Conservation (phyloP, 371 early-diverging fungal genomes). For the Choanephora cucurbitarum region DNA sequence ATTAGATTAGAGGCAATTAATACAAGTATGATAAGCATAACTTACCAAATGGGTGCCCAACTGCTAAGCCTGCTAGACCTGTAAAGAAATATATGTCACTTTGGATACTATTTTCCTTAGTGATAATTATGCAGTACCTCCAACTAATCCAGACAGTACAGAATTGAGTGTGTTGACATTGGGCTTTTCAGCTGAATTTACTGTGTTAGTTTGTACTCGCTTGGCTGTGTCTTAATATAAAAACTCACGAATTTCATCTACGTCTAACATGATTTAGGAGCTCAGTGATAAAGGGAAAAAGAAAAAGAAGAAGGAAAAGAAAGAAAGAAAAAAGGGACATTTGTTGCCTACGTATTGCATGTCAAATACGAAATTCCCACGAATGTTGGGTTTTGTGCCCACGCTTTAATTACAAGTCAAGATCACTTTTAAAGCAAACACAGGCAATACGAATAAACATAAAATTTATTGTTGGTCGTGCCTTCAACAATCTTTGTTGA, state of each 20-base stretch:
- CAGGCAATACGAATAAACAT: too few relatives aligned
- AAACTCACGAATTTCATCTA: constrained; percentile 43
- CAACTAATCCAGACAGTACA: constrained; percentile 60
- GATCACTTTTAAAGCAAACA: too few relatives aligned
- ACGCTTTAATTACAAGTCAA: constrained; percentile 7
- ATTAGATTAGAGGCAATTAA: constrained; percentile 5
- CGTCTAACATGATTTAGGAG: constrained; percentile 32
- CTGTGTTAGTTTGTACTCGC: not conserved
- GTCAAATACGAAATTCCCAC: constrained; percentile 26
- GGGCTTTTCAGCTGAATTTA: constrained; percentile 34
- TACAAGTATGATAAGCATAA: not conserved
- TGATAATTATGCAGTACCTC: constrained; percentile 36
- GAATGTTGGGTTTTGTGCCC: constrained; percentile 17
- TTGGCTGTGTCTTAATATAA: not conserved
- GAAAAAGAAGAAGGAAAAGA: constrained; percentile 12
- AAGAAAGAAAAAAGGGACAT: constrained; percentile 10
- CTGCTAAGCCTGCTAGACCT: constrained; percentile 66
- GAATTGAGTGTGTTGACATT: constrained; percentile 49
- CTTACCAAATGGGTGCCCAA: constrained; percentile 71
- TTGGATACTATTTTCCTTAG: too few relatives aligned
- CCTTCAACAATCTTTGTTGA: too few relatives aligned
- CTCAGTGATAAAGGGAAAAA: constrained; percentile 6
- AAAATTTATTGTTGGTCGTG: too few relatives aligned
- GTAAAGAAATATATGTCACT: not conserved
- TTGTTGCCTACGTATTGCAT: constrained; percentile 1